Base-by-base conservation (phyloP, 441 rosid genomes). In the Geranium incanum region DNA sequence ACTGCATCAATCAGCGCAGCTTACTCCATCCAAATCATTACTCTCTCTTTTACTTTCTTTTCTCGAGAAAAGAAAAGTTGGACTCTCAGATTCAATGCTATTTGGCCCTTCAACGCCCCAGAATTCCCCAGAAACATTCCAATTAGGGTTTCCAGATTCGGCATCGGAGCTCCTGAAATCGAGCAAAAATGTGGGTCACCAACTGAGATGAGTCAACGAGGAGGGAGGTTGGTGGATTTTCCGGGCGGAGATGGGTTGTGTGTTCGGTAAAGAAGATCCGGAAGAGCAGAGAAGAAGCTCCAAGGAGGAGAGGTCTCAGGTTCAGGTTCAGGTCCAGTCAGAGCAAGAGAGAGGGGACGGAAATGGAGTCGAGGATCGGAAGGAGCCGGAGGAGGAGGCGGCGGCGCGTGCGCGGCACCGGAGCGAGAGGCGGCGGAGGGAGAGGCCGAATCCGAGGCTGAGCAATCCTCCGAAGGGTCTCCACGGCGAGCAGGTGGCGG, bases 401-500 rank as follows among this genome's bases (percentile, higher is more conserved):
- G 57, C 57, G 57, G 57, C 57, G 57, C 57, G 57, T 48, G 57
- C n/a, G 57, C 57, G 15, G n/a, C 57, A 48, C 57, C 15, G 57
- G 4, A 3, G 57, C 15, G 57, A 48, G 57, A 11, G 57, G 57
- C 57, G 57, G 3, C 57, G 57, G n/a, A 8, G n/a, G 8, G 76
- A 80, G 6, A 66, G 73, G 78, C 84, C 84, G 33, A 82, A 84
- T 77, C 87, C 87, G 52, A 73, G 87, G 70, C 74, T 78, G 79
- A 80, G 87, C 69, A 82, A 82, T 68, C 87, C 79, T 3, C 85
- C 87, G 0, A 84, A 78, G 72, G 75, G 82, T 36, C 68, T 82
- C 6, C 80, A 81, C 28, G 86, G 88, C 0, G 88, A 84, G 74
- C 88, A 82, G 75, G 88, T 84, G 28, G 87, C 87, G 13, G 87